Conservation (phyloP, 2,329 filamentous ascomycete species). For the Penicillium hordei region DNA sequence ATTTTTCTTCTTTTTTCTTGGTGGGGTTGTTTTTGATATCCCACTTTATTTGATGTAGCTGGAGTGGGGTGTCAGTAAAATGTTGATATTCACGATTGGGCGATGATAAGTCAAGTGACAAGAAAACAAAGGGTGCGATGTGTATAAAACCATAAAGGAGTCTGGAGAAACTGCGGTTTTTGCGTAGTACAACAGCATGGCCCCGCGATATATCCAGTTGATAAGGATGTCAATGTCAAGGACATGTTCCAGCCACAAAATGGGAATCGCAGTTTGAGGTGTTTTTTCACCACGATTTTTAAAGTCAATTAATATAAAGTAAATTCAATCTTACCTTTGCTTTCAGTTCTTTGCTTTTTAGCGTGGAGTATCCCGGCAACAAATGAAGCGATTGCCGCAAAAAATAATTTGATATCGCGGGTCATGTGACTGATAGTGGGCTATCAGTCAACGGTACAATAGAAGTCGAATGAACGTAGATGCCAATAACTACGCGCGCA, state of each 20-base stretch:
- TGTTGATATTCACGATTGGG: not conserved
- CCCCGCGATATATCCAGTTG: conserved; percentile 15
- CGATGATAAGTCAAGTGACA: not conserved
- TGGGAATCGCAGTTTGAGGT: no score
- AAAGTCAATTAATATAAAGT: not conserved
- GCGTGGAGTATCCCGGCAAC: conserved; percentile 12
- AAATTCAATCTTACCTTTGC: conserved; percentile 18
- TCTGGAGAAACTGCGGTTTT: not conserved
- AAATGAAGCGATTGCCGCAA: conserved; percentile 16
- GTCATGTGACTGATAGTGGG: conserved; percentile 25
- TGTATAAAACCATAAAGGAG: not conserved
- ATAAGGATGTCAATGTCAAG: conserved; percentile 14
- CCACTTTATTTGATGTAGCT: conserved; percentile 6
- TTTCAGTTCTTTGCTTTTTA: conserved; percentile 8
- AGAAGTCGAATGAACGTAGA: not conserved
- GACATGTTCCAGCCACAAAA: conserved; percentile 4
- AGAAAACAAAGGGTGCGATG: not conserved
- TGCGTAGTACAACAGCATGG: not conserved
- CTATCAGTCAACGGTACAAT: not conserved
- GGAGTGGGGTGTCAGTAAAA: conserved; percentile 1
- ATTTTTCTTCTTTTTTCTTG: conserved; percentile 8
- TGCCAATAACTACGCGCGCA: not conserved
- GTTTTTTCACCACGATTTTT: not conserved
- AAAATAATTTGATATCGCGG: conserved; percentile 28
- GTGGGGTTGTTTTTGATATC: conserved; percentile 9